Evolutionary conservation across 176 grass and related monocot genomes (phyloP), one percentile per base, ranked within the genome.

Genomic region (Oropetium thomaeum): DNA sequence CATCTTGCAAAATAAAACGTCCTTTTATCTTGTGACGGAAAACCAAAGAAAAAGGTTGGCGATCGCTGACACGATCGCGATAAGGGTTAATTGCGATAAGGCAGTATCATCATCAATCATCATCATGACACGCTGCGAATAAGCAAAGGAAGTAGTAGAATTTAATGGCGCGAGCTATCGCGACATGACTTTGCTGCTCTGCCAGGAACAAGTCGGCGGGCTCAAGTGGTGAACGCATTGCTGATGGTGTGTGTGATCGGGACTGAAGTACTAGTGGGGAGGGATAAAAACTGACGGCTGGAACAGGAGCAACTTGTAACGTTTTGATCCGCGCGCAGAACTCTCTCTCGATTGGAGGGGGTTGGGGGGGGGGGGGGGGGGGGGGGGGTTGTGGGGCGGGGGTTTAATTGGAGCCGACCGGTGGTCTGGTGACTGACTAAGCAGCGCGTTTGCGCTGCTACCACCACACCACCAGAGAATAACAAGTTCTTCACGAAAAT

Each of bases 131-230:
- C n/a, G n/a, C n/a, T n/a, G n/a, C n/a, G n/a, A n/a, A n/a, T n/a
- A n/a, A n/a, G n/a, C n/a, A n/a, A n/a, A n/a, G n/a, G n/a, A n/a
- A n/a, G n/a, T n/a, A n/a, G n/a, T n/a, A n/a, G n/a, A n/a, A n/a
- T 32, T 83, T 70, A 70, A 83, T 83, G 42, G 69, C 7, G 2
- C 41, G 15, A 42, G 5, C 28, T 67, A 5, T 45, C 51, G 29
- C 51, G 29, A 13, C 42, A 60, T 85, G 70, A 85, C 62, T 85
- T 85, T 80, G 51, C 2, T 41, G 83, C 60, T 60, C 60, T 60
- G 48, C 75, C 39, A 67, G 31, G 31, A 52, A 32, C 34, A 40
- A 77, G 53, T 70, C 8, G 23, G 66, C 8, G 23, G 66, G 31
- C 31, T 28, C 11, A 8, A 26, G 28, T 19, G 29, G 22, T 62